phyloP scores from a whole-genome alignment of 495 filamentous ascomycete genomes.

The Cercophora samala region DNA sequence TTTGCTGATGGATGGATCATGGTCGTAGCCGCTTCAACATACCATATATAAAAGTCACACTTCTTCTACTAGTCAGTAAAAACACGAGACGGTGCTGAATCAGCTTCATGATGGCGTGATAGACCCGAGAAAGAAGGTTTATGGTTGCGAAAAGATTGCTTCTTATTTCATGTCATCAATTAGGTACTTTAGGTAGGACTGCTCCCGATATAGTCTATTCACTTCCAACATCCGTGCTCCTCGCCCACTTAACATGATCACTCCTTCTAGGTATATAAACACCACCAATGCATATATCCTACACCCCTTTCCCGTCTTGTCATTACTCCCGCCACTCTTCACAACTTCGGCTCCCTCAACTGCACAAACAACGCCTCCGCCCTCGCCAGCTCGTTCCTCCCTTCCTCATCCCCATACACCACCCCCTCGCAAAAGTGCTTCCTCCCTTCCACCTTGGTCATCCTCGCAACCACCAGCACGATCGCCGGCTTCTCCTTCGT shows the following conservation, averaged over 20 bases:
- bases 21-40: too few species aligned
- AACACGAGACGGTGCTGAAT: too few species aligned
- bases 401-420: constrained; percentile 36
- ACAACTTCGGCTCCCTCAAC: constrained; percentile 19
- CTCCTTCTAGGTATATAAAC: background rate
- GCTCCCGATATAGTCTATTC: too few species aligned
- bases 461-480: constrained; percentile 47
- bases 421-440: constrained; percentile 47
- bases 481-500: constrained; percentile 25
- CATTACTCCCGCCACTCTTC: background rate
- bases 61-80: too few species aligned
- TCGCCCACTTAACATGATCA: background rate
- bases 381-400: constrained; percentile 41
- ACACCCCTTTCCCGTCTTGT: background rate
- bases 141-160: too few species aligned
- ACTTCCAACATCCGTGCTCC: too few species aligned
- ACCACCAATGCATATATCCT: background rate
- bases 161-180: too few species aligned
- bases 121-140: too few species aligned
- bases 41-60: too few species aligned
- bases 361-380: constrained; percentile 48
- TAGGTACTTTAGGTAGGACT: too few species aligned
- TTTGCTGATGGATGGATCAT: too few species aligned
- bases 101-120: too few species aligned
- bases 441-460: constrained; percentile 40